Evolutionary conservation across 805 yeast species (phyloP), one percentile per base, ranked within the genome.

Genomic region (Metschnikowia peoriensis): DNA sequence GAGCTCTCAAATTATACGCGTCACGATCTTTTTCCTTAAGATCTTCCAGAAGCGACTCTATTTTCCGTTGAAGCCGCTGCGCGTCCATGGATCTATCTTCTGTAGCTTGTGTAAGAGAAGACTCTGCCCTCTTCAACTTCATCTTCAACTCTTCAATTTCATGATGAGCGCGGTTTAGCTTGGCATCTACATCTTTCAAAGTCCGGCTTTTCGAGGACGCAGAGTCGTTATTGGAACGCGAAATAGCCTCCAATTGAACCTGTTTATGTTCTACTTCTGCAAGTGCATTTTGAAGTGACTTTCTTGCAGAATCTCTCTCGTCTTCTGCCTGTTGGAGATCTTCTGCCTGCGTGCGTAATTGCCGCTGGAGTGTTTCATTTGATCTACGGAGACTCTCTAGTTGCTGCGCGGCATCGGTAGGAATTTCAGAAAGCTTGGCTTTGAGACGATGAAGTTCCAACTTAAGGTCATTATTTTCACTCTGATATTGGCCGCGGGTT

Each of bases 11-110:
- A 16, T 52, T 53, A 35, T 45, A 53, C 48, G 64, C 67, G 28
- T 61, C 64, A 15, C 53, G 56, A 29, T 68, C 71, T 35, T 60
- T 65, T 4, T 57, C 63, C 46, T 60, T 59, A 42, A 70, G 50
- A 27, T 65, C 66, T 37, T 50, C 52, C 22, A 51, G 50, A 28
- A 62, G 53, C 1, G 56, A 37, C 14, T 58, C 57, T 22, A 69
- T 44, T 38, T 55, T 64, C 28, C 51, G 47, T 29, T 56, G 53
- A 34, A 66, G 53, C 17, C 58, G 53, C 32, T 39, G 49, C 1
- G 55, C 22, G n/a, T 61, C 61, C 7, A 44, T 46, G 1, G 47
- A 39, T 38, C 43, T 45, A 12, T 51, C 56, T 9, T 54, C 61
- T 4, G 38, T 34, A 2, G 44, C 46, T 41, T 47, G 51, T 14